Base-by-base conservation (phyloP, 345 rosid genomes). In the Euphorbia lathyris region DNA sequence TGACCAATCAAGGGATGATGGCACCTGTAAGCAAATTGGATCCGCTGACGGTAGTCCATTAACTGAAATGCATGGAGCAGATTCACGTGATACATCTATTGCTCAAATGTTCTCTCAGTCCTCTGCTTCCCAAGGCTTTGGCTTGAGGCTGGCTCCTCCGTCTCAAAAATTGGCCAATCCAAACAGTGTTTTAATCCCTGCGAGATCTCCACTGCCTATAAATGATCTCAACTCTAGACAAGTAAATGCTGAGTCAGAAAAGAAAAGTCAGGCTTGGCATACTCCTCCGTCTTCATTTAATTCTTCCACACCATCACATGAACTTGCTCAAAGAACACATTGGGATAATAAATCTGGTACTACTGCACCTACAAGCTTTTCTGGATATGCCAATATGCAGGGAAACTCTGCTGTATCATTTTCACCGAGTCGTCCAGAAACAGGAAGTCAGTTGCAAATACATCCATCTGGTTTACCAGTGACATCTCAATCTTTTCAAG, bases 1-100 rank as follows among this genome's bases (percentile, higher is more conserved):
- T 74, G 80, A 81, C 68, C 79, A 65, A 42, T 57, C 73, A 32
- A 75, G 69, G 61, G 79, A 69, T 55, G 75, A 57, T 77, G 66
- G 73, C 61, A 32, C 65, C 62, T 26, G 30, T 20, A 34, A 32
- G 52, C 75, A 73, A 38, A 60, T 59, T 69, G 76, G 68, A 34
- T 72, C 76, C 53, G 10, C 47, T 9, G 58, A 70, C 19, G 2
- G 48, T 52, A 63, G 50, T 69, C 9, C 75, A 66, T 57, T 72
- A 67, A 5, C 71, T 27, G 64, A 69, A 57, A 45, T 62, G 52
- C 69, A 70, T 26, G 70, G 72, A 47, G 40, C 65, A 14, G 80
- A 63, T 43, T 55, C 16, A 40, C 51, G 23, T 57, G 68, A 48
- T 53, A 60, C 66, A 29, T 66, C 71, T 65, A 11, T 48, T 71